These are phyloP conservation scores for Chrysanthemum lavandulifolium DNA, from an alignment of 129 eudicot genomes.

Conservation along the genomic window DNA sequence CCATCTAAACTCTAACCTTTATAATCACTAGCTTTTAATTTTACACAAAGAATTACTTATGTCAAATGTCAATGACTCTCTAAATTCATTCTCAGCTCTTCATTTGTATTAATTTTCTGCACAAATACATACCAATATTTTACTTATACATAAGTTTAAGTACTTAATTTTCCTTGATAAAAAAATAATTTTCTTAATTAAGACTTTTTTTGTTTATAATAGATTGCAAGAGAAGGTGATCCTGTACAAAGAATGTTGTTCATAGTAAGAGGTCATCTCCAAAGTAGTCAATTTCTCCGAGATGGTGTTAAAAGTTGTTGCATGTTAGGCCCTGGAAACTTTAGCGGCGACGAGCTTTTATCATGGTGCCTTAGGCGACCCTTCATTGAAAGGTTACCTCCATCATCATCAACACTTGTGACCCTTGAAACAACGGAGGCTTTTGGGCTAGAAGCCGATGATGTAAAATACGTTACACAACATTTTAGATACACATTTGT, in stretches of 20 bases:
- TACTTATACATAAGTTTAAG: background rate
- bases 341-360: conserved; percentile 92
- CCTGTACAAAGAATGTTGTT: conserved; percentile 93
- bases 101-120: no score
- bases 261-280: conserved; percentile 94
- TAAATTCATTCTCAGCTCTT: no score
- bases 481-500: conserved; percentile 95
- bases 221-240: conserved; percentile 95
- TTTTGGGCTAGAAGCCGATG: conserved; percentile 90
- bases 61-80: no score
- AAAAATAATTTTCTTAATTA: background rate
- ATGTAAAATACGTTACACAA: conserved; percentile 93
- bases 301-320: conserved; percentile 89
- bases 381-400: conserved; percentile 83
- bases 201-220: background rate
- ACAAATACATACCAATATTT: no score
- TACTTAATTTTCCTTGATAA: background rate
- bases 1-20: background rate
- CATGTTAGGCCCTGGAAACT: conserved; percentile 99
- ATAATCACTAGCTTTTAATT: background rate
- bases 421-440: conserved; percentile 97
- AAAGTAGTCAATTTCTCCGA: conserved; percentile 81
- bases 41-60: no score
- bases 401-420: conserved; percentile 76
- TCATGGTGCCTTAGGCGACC: conserved; percentile 93